phyloP scores from a whole-genome alignment of 179 eudicot species.

The Beta lomatogona region DNA sequence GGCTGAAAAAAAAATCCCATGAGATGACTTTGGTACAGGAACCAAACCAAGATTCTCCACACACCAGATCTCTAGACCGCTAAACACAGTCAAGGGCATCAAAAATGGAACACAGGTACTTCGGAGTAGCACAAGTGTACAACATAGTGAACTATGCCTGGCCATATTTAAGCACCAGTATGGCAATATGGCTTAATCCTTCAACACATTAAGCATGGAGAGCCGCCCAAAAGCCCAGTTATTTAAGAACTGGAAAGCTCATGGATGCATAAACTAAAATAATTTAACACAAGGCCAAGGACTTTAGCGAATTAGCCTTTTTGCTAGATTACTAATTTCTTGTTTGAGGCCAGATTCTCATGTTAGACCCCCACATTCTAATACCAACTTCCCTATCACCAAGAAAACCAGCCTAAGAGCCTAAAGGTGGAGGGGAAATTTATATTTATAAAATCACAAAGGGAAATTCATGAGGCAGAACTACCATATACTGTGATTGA shows the following conservation, averaged over 20 bases:
- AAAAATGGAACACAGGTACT: background rate
- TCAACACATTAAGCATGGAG: background rate
- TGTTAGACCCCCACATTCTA: background rate
- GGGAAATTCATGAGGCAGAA: constrained; percentile 15
- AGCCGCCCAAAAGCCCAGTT: background rate
- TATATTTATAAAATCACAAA: background rate
- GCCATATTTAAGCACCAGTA: background rate
- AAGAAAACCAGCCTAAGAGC: background rate
- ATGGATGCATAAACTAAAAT: background rate
- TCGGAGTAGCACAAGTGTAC: background rate
- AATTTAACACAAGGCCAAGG: background rate
- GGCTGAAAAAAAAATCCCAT: constrained; percentile 54
- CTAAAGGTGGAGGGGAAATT: background rate
- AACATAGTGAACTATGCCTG: background rate
- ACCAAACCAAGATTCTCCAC: constrained; percentile 52
- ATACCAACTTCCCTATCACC: background rate
- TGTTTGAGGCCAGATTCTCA: background rate
- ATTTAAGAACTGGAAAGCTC: background rate
- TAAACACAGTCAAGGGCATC: constrained; percentile 31
- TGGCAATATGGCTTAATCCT: background rate
- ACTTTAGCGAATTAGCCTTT: background rate
- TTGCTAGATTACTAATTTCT: background rate
- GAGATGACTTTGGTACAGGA: constrained; percentile 56
- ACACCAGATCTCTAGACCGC: constrained; percentile 67
- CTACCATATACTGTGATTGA: background rate